Percentiles rank a stretch among this genome's conserved stretches.
These are phyloP conservation scores for Botryotinia convoluta DNA, from an alignment of 2,329 filamentous ascomycete species.

Conservation along the genomic window DNA sequence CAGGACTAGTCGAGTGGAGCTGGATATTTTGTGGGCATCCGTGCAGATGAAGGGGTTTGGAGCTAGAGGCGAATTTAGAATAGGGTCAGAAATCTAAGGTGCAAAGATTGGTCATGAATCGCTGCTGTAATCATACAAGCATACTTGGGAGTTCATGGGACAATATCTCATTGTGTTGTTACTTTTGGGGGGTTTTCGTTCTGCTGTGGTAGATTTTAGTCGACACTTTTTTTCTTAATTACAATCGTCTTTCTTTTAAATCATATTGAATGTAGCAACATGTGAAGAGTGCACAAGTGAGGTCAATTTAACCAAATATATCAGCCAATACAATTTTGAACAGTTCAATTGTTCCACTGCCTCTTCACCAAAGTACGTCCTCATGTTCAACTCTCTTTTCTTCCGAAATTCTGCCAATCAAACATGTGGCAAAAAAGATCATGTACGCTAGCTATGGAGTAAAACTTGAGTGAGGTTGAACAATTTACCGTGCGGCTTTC, in stretches of 20 bases:
- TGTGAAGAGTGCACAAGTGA: conserved; percentile 10
- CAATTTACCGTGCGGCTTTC: conserved; percentile 15
- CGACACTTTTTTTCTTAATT: conserved; percentile 17
- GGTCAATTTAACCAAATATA: neutral
- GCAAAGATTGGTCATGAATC: conserved; percentile 13
- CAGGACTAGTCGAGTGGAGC: conserved; percentile 13
- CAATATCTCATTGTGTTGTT: conserved; percentile 17
- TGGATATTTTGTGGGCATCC: conserved; percentile 12
- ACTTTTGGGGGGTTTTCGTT: conserved; percentile 16
- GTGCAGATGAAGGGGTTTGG: conserved; percentile 10
- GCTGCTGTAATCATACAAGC: conserved; percentile 21
- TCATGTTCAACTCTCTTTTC: neutral
- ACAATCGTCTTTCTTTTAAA: neutral
- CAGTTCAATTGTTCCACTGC: neutral
- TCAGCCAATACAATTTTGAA: neutral
- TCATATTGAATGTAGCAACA: neutral
- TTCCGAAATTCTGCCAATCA: neutral
- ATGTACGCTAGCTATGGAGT: neutral
- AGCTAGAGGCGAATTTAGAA: conserved; percentile 8
- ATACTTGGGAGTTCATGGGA: conserved; percentile 21
- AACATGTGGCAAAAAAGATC: neutral
- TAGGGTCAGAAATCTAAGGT: neutral
- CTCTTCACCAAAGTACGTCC: neutral
- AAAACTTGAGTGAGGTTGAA: conserved; percentile 13
- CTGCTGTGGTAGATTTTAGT: conserved; percentile 21